phyloP scores from a whole-genome alignment of 805 yeast species.

The Isabelozyma rhagii region DNA sequence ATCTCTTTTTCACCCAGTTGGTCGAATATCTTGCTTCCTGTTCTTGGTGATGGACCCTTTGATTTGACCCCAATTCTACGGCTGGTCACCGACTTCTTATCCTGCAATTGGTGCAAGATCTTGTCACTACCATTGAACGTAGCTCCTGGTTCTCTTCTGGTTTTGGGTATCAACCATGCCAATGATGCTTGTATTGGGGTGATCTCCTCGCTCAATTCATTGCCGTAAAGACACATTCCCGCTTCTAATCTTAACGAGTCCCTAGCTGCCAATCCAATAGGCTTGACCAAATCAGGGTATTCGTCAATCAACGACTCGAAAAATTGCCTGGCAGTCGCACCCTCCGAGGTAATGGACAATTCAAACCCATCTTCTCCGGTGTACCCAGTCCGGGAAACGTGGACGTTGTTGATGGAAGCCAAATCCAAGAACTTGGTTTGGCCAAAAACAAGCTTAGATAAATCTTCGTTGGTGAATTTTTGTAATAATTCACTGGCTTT shows the following conservation, averaged over 20 bases:
- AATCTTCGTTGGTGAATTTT: constrained; percentile 56
- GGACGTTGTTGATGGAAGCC: constrained; percentile 47
- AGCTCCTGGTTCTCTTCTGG: constrained; percentile 52
- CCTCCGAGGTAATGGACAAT: constrained; percentile 64
- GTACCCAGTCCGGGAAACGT: constrained; percentile 93
- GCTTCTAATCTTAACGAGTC: constrained; percentile 95
- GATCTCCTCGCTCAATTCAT: constrained; percentile 73
- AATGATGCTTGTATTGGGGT: constrained; percentile 90
- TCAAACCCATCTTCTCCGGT: constrained; percentile 99
- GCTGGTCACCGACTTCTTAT: constrained; percentile 53
- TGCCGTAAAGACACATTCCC: constrained; percentile 97
- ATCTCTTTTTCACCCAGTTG: constrained; percentile 50
- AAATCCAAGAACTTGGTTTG: constrained; percentile 49
- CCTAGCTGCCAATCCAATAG: constrained; percentile 97
- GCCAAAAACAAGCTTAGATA: constrained; percentile 72
- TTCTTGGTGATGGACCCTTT: constrained; percentile 92
- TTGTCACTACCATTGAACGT: constrained; percentile 74
- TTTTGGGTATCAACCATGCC: constrained; percentile 85
- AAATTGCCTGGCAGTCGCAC: constrained; percentile 51
- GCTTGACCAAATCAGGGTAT: constrained; percentile 57
- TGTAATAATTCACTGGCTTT: constrained; percentile 65
- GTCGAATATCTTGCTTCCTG: constrained; percentile 60
- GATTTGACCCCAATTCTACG: constrained; percentile 73
- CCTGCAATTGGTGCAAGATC: constrained; percentile 67
- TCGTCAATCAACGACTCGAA: constrained; percentile 57